These are phyloP conservation scores for Scheffersomyces amazonensis DNA, from an alignment of 805 yeast genomes.

Conservation along the genomic window DNA sequence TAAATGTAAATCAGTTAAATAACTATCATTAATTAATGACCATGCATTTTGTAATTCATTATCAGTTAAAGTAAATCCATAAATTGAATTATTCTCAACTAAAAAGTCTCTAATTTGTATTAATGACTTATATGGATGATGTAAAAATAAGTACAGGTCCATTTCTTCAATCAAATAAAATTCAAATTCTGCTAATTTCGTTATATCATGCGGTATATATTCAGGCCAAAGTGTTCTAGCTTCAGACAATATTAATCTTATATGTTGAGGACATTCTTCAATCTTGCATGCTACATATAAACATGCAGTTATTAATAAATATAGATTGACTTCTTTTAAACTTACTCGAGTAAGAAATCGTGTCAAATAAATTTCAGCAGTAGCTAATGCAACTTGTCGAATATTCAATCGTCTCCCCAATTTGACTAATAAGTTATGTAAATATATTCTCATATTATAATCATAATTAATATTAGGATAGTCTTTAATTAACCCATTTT, in stretches of 20 bases:
- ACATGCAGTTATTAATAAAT: conserved; percentile 78
- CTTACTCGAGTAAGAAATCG: conserved; percentile 73
- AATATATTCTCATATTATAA: conserved; percentile 66
- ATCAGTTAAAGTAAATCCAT: conserved; percentile 40
- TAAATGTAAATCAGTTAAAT: conserved; percentile 81
- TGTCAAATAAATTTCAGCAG: conserved; percentile 84
- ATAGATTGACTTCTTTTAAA: conserved; percentile 77
- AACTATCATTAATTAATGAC: conserved; percentile 88
- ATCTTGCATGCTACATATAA: conserved; percentile 89
- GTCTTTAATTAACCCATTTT: conserved; percentile 41
- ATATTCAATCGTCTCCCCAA: conserved; percentile 76
- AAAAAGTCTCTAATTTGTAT: conserved; percentile 48
- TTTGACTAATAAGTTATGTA: conserved; percentile 71
- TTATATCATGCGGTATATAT: conserved; percentile 84
- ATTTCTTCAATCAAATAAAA: conserved; percentile 89
- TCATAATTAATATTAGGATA: conserved; percentile 49
- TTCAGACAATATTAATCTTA: conserved; percentile 76
- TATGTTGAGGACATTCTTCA: conserved; percentile 95
- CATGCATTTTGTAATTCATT: conserved; percentile 83
- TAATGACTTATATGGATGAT: conserved; percentile 71
- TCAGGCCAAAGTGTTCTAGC: conserved; percentile 94
- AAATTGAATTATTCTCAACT: conserved; percentile 23
- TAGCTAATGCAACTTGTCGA: conserved; percentile 80
- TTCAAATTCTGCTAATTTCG: conserved; percentile 92
- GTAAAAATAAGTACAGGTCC: conserved; percentile 65